Conservation (phyloP, 306 rosid genomes). For the Cicer cuneatum region DNA sequence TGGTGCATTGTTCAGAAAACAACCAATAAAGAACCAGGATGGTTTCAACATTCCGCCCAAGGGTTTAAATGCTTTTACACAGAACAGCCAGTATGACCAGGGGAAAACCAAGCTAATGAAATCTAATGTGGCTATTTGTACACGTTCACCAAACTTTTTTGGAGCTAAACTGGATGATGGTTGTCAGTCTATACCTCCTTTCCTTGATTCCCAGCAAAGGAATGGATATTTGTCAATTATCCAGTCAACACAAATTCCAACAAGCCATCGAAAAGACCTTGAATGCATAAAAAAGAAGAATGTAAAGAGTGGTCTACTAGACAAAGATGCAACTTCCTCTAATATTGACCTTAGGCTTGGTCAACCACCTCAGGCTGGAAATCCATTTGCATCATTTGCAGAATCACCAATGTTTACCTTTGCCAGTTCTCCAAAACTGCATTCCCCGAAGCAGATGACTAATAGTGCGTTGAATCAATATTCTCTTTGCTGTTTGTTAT, state of each 20-base stretch:
- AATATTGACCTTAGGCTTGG: constrained; percentile 70
- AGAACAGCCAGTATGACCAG: constrained; percentile 39
- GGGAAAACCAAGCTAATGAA: constrained; percentile 45
- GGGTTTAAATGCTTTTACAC: constrained; percentile 51
- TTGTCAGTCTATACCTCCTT: constrained; percentile 47
- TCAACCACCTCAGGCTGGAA: constrained; percentile 59
- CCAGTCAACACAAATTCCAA: constrained; percentile 47
- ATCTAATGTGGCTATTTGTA: constrained; percentile 37
- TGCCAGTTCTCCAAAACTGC: constrained; percentile 52
- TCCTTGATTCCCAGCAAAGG: constrained; percentile 47
- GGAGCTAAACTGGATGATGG: constrained; percentile 49
- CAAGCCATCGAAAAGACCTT: constrained; percentile 50
- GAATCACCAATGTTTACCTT: constrained; percentile 53
- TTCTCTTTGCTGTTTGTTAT: constrained; percentile 38
- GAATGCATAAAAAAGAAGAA: constrained; percentile 45
- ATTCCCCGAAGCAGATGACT: constrained; percentile 50
- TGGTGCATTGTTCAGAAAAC: constrained; percentile 55
- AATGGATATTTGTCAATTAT: constrained; percentile 46
- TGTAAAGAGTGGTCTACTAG: constrained; percentile 45
- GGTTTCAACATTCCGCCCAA: constrained; percentile 47
- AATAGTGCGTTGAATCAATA: constrained; percentile 56
- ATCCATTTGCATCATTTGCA: constrained; percentile 46
- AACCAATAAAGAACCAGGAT: constrained; percentile 41
- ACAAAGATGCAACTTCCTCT: constrained; percentile 57
- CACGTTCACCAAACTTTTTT: constrained; percentile 43